Evolutionary conservation across 2,329 filamentous ascomycete species (phyloP), one percentile per base, ranked within the genome.

Genomic region (Ceratocystis harringtonii): DNA sequence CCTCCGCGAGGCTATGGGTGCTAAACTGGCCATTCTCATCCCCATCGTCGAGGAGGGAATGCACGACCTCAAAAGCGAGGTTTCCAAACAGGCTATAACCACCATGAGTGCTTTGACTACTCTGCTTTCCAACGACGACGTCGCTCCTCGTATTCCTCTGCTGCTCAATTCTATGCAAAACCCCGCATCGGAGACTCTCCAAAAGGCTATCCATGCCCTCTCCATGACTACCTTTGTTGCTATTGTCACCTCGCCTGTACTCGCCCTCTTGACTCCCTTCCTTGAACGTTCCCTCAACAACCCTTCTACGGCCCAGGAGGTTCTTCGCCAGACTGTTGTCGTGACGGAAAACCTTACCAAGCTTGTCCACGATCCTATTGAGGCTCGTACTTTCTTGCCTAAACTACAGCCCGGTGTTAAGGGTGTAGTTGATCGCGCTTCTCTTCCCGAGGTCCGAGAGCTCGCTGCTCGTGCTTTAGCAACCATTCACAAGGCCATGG

Each of bases 181-280:
- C 71, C 94, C 94, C 5, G 96, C 90, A 10, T 81, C 89, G 15
- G 85, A 95, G 75, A 90, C 88, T 32, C 82, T 95, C 65, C 90
- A 96, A 74, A 96, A 96, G 79, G 92, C 94, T 41, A 97, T 99
- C 69, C 94, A 96, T 73, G 94, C 92, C 58, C 81, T 99, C 58
- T 96, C 92, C 3, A 90, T 95, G 78, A 99, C 94, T 10, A 99
- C 94, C n/a, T 99, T 99, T 71, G 94, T 99, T 64, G 92, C 94
- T 65, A 83, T 95, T 69, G 94, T 99, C 71, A 96, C 91, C 12
- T 96, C 92, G 7, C 94, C 94, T 8, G 92, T 97, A 4, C 84
- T 99, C 66, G 94, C 94, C 19, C 85, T 99, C 65, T 82, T 99
- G 65, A 99, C 94, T 1, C 94, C 94, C 58, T 87, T 97, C 70